Evolutionary conservation across 352 stramenopile species (phyloP).

Genomic region (Aphanomyces invadans): DNA sequence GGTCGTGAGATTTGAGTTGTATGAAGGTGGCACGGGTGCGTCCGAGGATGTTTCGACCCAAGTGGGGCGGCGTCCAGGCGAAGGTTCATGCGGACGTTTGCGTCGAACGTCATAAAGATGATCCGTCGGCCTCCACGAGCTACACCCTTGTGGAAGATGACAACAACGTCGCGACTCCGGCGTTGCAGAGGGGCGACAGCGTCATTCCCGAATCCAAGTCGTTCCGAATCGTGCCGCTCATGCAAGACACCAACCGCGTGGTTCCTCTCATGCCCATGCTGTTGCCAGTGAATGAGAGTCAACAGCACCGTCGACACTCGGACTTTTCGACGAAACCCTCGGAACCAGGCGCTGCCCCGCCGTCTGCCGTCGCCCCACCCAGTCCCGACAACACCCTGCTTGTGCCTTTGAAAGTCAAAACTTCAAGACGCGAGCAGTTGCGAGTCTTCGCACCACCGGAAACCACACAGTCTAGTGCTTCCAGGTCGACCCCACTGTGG

Average conservation of each 20-base stretch:
- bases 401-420: neutral
- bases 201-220: slow-evolving; percentile 4
- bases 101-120: neutral
- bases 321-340: neutral
- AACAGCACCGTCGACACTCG: too few species aligned
- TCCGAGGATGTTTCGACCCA: neutral
- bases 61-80: neutral
- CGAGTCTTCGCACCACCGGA: neutral
- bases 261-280: neutral
- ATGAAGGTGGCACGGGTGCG: too few species aligned
- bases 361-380: neutral
- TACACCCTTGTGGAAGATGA: neutral
- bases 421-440: neutral
- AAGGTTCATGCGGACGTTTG: neutral
- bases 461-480: too few species aligned
- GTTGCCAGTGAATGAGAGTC: too few species aligned
- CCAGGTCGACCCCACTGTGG: too few species aligned
- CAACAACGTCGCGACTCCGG: neutral
- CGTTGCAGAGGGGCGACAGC: neutral
- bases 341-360: neutral
- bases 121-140: neutral
- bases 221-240: neutral
- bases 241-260: slow-evolving; percentile 6
- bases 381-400: neutral
- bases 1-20: neutral